A percentile compares a stretch with the other conserved stretches of the same genome.
Conservation (phyloP, 2,329 filamentous ascomycete genomes). For the Ampelomyces quisqualis region DNA sequence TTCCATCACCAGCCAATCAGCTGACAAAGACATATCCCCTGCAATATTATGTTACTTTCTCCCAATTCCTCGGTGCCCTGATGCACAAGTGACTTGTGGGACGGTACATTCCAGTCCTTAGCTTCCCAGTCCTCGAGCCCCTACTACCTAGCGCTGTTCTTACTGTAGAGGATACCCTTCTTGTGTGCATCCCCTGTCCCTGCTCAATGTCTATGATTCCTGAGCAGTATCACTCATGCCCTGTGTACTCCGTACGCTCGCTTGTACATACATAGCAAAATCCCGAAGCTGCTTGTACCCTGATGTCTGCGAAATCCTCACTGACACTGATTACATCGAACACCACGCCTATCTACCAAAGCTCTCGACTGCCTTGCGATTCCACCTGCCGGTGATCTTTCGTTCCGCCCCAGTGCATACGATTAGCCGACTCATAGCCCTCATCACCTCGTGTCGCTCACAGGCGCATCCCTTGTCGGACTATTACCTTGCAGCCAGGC, state of each 20-base stretch:
- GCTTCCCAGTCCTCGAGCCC: conserved; percentile 21
- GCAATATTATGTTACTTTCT: conserved; percentile 35
- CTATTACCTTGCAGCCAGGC: conserved; percentile 19
- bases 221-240: conserved; percentile 43
- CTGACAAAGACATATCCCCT: conserved; percentile 20
- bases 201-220: conserved; percentile 29
- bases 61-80: conserved; percentile 33
- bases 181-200: conserved; percentile 34
- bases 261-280: conserved; percentile 36
- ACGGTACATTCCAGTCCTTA: conserved; percentile 20
- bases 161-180: conserved; percentile 23
- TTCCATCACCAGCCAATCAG: conserved; percentile 32
- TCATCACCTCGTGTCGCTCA: conserved; percentile 9
- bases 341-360: background rate
- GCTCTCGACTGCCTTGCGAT: conserved; percentile 3
- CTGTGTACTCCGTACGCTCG: conserved; percentile 31
- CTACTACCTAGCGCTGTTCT: conserved; percentile 28
- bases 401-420: conserved; percentile 16
- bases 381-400: conserved; percentile 6
- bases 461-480: conserved; percentile 28
- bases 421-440: conserved; percentile 19
- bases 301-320: conserved; percentile 29
- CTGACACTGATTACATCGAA: conserved; percentile 13
- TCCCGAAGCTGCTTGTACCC: conserved; percentile 36
- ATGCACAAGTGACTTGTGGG: conserved; percentile 28